Evolutionary conservation across 257 asterid species (phyloP).

Genomic region (Handroanthus guayacan): DNA sequence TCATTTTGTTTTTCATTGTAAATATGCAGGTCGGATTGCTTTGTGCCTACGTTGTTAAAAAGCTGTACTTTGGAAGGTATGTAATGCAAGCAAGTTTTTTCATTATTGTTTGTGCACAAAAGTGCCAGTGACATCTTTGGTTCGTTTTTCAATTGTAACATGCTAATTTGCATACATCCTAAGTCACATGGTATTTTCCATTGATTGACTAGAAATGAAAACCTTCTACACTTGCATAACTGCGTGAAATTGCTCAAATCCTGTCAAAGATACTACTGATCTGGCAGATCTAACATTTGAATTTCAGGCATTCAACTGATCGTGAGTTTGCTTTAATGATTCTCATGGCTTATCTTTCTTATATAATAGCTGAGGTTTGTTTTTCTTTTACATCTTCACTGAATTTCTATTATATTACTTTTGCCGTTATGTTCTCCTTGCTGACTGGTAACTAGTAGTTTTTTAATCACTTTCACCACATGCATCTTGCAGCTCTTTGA

Average conservation of each 20-base stretch:
- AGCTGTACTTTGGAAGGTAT: constrained; percentile 67
- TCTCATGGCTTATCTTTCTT: constrained; percentile 88
- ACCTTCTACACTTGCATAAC: no score
- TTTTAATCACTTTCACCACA: constrained; percentile 4
- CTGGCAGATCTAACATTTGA: constrained; percentile 9
- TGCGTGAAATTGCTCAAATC: no score
- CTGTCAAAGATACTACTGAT: not conserved
- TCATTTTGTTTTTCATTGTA: constrained; percentile 25
- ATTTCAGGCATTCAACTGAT: constrained; percentile 77
- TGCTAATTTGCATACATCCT: not conserved
- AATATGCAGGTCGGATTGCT: constrained; percentile 72
- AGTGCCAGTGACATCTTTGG: no score
- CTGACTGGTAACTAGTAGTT: not conserved
- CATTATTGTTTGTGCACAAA: constrained; percentile 4
- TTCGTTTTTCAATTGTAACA: no score
- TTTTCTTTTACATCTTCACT: not conserved
- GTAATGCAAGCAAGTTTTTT: constrained; percentile 22
- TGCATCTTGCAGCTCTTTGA: constrained; percentile 58
- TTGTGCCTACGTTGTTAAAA: constrained; percentile 65
- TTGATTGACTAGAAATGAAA: no score
- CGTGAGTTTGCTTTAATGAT: constrained; percentile 81
- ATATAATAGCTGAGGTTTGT: constrained; percentile 70
- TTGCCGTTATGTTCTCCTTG: not conserved
- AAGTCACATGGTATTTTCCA: no score
- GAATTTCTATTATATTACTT: not conserved